Base-by-base conservation (phyloP, 352 stramenopile genomes). In the Globisporangium yorkense region DNA sequence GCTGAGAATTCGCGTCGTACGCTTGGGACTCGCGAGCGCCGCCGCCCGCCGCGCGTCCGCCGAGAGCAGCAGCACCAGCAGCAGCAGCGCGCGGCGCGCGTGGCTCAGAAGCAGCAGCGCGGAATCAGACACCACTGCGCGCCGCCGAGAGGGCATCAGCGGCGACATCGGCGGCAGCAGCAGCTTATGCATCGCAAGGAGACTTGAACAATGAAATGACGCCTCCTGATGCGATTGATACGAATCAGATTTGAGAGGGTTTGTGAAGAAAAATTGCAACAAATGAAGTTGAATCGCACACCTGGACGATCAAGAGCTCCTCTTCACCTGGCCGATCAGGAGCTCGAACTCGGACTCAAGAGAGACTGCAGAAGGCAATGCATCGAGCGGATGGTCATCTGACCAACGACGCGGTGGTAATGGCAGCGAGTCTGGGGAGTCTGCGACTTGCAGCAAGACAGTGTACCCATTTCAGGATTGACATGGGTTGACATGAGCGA, bases 1-100 rank as follows among this genome's bases (percentile, higher is more conserved):
- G 18, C 9, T 6, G n/a, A 31, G 33, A 10, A 9, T 39, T 9
- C 8, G 8, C 9, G 18, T n/a, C 47, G 53, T 35, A 54, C 40
- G 21, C 35, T 66, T 65, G 67, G 62, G 67, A 5, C 48, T 7
- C 27, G 40, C 56, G 8, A 40, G 24, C 10, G 62, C 58, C 40
- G 47, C 58, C 50, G 54, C 43, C 27, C 58, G 64, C 41, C 65
- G 71, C 37, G 56, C 69, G 56, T 71, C 61, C 29, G 43, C 56
- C 0, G 68, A 54, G 35, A 80, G 37, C 39, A 70, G 21, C 21
- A 84, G 21, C 39, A 9, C 33, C 33, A 78, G 8, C 52, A 72
- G 44, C 56, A 61, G 68, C 18, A 84, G 45, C 21, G 65, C 46
- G n/a, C 57, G 57, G 52, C 49, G 68, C n/a, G 49, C 48, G 43